Conservation (phyloP, 805 yeast genomes). For the Cyberlindnera xylosilytica region DNA sequence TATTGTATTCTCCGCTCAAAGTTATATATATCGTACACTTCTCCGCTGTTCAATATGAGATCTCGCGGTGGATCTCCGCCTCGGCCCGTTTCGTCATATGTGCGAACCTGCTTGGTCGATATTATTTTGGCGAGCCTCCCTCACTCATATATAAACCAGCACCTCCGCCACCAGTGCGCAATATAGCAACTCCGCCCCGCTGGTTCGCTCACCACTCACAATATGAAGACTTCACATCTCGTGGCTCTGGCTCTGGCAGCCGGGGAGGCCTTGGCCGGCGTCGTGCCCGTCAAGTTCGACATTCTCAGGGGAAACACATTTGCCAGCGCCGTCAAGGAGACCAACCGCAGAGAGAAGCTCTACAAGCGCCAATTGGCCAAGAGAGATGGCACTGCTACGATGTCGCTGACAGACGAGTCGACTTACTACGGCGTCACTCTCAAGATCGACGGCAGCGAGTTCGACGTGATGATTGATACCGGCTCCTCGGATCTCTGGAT, state of each 20-base stretch:
- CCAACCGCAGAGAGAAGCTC: neutral
- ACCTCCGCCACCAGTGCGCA: no score
- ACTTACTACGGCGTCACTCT: constrained; percentile 12
- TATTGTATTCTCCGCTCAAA: no score
- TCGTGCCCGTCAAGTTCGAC: constrained; percentile 6
- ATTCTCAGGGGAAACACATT: constrained; percentile 2
- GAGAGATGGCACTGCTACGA: constrained; percentile 6
- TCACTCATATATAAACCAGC: no score
- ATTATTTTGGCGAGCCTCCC: no score
- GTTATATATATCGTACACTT: no score
- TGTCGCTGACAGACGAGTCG: constrained; percentile 4
- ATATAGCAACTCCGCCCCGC: no score
- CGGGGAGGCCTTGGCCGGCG: neutral
- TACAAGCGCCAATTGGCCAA: neutral
- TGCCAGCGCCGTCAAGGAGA: constrained; percentile 1
- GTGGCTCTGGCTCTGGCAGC: neutral
- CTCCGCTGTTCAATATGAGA: no score
- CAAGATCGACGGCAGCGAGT: constrained; percentile 19
- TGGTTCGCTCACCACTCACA: no score
- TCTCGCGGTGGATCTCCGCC: no score
- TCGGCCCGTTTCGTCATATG: no score
- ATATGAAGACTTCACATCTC: neutral
- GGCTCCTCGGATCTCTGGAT: constrained; percentile 37
- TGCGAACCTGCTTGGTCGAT: no score
- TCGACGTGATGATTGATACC: constrained; percentile 31